Base-by-base conservation (phyloP, 2,329 filamentous ascomycete genomes). In the Hymenoscyphus fructigenus region DNA sequence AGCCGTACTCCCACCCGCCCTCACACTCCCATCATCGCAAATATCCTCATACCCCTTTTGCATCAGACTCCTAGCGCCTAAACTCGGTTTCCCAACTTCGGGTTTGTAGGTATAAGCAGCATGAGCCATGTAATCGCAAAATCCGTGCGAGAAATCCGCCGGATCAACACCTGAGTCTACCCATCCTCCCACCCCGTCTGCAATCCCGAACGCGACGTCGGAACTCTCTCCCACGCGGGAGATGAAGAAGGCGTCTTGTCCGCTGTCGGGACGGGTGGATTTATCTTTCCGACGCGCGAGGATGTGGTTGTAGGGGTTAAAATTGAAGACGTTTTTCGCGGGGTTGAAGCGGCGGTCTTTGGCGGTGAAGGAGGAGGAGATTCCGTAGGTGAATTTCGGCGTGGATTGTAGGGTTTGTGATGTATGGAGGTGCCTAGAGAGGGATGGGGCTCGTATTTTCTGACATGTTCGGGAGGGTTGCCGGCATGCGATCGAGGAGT, bases 231-330 rank as follows among this genome's bases (percentile, higher is more conserved):
- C 91, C n/a, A 97, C 82, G 28, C 88, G 87, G 74, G 90, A 86
- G 72, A 95, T 90, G 78, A 99, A 99, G 81, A 97, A 98, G 65
- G 95, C 92, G 83, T 99, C 95, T 78, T 99, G 93, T 17, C 95
- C 95, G 60, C 91, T 95, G 65, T 87, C 89, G 59, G 90, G 91
- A 28, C 91, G 87, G 67, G 81, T 83, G 70, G 80, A 82, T 75
- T 87, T 86, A 73, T 84, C 81, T 70, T 83, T 77, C 70, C 80
- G 79, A 60, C 81, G 81, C 66, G 80, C 82, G 66, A 83, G 84
- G 69, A 84, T 86, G 60, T 81, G 82, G 73, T 86, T 82, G 77
- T 87, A 82, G 74, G 59, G 87, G 68, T 89, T 87, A 79, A 92
- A 93, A 74, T 89, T 86, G 77, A 90, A 91, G 64, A 90, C 81